Evolutionary conservation across 2,329 filamentous ascomycete species (phyloP), one percentile per base, ranked within the genome.

Genomic region (Xylaria sp.): DNA sequence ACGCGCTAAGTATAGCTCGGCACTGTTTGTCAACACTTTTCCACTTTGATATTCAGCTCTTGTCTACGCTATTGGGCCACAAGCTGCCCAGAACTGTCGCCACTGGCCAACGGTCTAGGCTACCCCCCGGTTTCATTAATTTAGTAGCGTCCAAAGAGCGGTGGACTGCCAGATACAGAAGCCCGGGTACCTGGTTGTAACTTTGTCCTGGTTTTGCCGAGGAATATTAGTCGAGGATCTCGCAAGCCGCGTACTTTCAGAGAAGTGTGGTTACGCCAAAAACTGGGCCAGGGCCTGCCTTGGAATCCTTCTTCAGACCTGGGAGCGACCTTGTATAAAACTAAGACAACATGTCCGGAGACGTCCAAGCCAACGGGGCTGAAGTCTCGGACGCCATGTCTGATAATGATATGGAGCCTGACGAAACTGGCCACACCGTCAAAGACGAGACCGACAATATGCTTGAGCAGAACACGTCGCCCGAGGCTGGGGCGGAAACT

Each of bases 341-440:
- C 76, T 78, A 77, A 79, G 79, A 78, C 82, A 82, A 74, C 72
- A 86, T 86, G 84, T 80, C 83, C 73, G 81, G 83, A 76, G 80
- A 84, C 67, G 78, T 82, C 73, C 83, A 84, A 61, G 77, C 82
- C 71, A 81, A 80, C 75, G 80, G 80, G 72, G 78, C 79, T 74
- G 84, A 86, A 70, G 80, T 84, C 76, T 86, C 84, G 75, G 84
- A 84, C 79, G 79, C 77, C 69, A 79, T 84, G 80, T 87, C 85
- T 74, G 85, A 87, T 72, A 84, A 83, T 76, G 83, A 85, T 67
- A 81, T 85, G 78, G 84, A 86, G 69, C 81, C 81, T 75, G 79
- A 83, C 62, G 64, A 67, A 58, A 56, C 51, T 74, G 79, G 80
- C 57, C 57, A 76, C 57, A 73, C 73, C 60, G 70, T 75, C 59